phyloP scores from a whole-genome alignment of 257 asterid species.

The Echium plantagineum region DNA sequence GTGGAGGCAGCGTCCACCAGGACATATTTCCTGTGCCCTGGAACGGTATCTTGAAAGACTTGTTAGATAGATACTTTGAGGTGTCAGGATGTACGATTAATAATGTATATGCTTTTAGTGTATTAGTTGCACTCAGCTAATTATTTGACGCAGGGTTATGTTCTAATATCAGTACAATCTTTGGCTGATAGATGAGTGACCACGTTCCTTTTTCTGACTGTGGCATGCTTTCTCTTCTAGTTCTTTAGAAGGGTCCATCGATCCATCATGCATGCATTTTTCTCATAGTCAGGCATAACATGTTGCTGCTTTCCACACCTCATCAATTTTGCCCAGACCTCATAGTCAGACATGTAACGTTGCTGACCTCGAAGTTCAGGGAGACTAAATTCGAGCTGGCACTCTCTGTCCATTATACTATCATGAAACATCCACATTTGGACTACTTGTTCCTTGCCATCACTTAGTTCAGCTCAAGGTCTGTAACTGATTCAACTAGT shows the following conservation, averaged over 20 bases:
- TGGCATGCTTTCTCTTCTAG: slow-evolving; percentile 39
- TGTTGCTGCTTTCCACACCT: slow-evolving; percentile 44
- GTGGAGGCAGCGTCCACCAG: neutral
- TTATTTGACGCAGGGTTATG: slow-evolving; percentile 77
- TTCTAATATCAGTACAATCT: slow-evolving; percentile 37
- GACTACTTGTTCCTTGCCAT: slow-evolving; percentile 47
- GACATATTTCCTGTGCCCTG: slow-evolving; percentile 12
- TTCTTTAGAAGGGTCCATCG: slow-evolving; percentile 45
- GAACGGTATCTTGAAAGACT: slow-evolving; percentile 8
- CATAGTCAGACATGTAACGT: slow-evolving; percentile 42
- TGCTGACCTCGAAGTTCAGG: slow-evolving; percentile 50
- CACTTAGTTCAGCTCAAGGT: slow-evolving; percentile 52
- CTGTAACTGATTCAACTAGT: slow-evolving; percentile 49
- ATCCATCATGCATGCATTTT: slow-evolving; percentile 52
- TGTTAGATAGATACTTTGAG: slow-evolving; percentile 37
- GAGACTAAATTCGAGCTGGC: slow-evolving; percentile 45
- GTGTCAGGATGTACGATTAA: slow-evolving; percentile 29
- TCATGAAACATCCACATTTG: slow-evolving; percentile 48
- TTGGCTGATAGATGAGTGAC: slow-evolving; percentile 50
- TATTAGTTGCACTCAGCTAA: slow-evolving; percentile 51
- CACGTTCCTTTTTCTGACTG: slow-evolving; percentile 52
- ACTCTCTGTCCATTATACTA: slow-evolving; percentile 34
- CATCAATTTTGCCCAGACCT: slow-evolving; percentile 47
- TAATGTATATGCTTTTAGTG: slow-evolving; percentile 27
- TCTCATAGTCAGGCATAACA: slow-evolving; percentile 14